A percentile compares a stretch with the other conserved stretches of the same genome.
These are phyloP conservation scores for Candida coleopterorum DNA, from an alignment of 805 yeast genomes.

Conservation along the genomic window DNA sequence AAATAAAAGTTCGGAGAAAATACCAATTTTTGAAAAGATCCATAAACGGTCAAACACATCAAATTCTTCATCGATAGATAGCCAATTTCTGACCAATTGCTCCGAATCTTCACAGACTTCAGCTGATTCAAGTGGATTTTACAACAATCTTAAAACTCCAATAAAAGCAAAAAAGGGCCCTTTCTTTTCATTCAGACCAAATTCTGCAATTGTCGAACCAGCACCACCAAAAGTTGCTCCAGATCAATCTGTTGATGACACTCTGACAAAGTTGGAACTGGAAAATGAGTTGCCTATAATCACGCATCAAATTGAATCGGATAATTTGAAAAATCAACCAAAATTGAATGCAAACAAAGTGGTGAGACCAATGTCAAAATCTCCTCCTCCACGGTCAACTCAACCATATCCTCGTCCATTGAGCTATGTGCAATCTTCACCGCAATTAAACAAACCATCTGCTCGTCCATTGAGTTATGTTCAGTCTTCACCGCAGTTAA, in stretches of 20 bases:
- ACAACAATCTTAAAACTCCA: background rate
- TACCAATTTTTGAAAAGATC: background rate
- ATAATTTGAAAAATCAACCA: background rate
- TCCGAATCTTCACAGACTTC: constrained; percentile 30
- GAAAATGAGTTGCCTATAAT: background rate
- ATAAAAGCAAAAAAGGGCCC: background rate
- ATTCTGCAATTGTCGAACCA: background rate
- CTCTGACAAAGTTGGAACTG: background rate
- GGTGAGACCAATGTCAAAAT: background rate
- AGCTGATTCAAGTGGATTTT: constrained; percentile 10
- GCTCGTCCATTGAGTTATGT: too few relatives aligned
- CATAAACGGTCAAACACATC: constrained; percentile 6
- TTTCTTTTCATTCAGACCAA: constrained; percentile 1
- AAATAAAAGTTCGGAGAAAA: background rate
- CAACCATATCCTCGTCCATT: too few relatives aligned
- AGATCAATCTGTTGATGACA: background rate
- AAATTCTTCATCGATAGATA: constrained; percentile 23
- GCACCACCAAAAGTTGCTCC: background rate
- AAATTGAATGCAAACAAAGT: background rate
- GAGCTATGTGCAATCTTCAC: too few relatives aligned
- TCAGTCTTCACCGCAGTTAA: too few relatives aligned
- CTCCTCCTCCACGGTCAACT: background rate
- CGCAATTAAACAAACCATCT: too few relatives aligned
- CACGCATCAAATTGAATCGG: background rate
- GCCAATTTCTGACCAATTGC: constrained; percentile 30